Evolutionary conservation across 192 early-diverging fungal genomes (phyloP).

Genomic region (Diversispora epigaea): DNA sequence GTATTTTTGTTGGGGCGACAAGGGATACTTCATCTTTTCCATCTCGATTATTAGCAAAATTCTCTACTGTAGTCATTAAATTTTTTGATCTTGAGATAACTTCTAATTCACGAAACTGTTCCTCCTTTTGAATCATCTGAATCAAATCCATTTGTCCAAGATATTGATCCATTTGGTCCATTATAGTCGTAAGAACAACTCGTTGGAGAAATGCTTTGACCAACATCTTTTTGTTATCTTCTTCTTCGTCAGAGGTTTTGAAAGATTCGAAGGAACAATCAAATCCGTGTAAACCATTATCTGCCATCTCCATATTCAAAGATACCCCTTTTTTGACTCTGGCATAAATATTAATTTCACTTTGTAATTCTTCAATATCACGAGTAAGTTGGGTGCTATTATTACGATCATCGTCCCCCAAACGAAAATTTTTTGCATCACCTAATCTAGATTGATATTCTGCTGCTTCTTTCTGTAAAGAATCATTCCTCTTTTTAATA

Average conservation of each 20-base stretch:
- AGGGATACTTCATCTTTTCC: constrained; percentile 6
- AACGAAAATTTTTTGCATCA: constrained; percentile 5
- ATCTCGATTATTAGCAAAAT: neutral
- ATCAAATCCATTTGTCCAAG: too few species aligned
- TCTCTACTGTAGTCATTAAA: neutral
- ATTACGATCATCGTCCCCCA: constrained; percentile 11
- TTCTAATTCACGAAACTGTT: neutral
- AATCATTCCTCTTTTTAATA: neutral
- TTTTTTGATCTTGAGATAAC: neutral
- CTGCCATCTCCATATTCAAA: neutral
- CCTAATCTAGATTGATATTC: constrained; percentile 12
- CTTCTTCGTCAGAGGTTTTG: neutral
- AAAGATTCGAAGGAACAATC: neutral
- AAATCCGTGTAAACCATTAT: neutral
- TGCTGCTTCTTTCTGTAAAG: neutral
- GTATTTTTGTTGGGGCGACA: constrained; percentile 11
- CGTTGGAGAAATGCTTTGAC: neutral
- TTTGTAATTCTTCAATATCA: neutral
- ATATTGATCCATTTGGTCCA: too few species aligned
- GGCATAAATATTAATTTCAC: neutral
- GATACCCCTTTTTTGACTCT: neutral
- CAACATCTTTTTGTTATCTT: neutral
- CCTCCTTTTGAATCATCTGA: too few species aligned
- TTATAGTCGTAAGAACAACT: neutral
- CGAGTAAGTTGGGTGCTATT: constrained; percentile 1